These are phyloP conservation scores for Cyanodermella asteris DNA, from an alignment of 2,329 filamentous ascomycete genomes.

Conservation along the genomic window DNA sequence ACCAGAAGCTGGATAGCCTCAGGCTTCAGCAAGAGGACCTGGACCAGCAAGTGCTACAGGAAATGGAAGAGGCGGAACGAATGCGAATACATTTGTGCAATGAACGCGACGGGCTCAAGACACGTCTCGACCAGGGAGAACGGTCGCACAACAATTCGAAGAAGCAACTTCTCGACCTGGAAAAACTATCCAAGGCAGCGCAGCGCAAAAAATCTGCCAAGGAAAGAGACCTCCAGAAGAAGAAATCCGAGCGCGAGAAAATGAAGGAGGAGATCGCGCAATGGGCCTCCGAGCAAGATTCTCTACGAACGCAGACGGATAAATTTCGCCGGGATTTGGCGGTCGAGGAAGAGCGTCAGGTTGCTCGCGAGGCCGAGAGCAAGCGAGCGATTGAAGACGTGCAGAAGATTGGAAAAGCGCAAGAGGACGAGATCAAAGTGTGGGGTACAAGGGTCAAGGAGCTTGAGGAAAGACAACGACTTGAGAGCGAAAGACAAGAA, in stretches of 20 bases:
- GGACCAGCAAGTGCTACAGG: conserved; percentile 41
- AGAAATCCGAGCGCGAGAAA: conserved; percentile 37
- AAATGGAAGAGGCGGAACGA: conserved; percentile 47
- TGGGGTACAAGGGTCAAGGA: conserved; percentile 38
- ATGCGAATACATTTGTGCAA: conserved; percentile 39
- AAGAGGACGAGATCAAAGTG: conserved; percentile 40
- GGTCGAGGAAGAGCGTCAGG: conserved; percentile 18
- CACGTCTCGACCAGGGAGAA: conserved; percentile 69
- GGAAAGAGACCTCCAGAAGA: conserved; percentile 41
- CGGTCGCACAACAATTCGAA: conserved; percentile 70
- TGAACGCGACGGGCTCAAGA: conserved; percentile 59
- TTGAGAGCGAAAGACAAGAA: too few species aligned
- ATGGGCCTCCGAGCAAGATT: conserved; percentile 32
- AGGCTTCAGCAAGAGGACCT: conserved; percentile 68
- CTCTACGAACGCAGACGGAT: conserved; percentile 28
- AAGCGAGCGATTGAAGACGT: conserved; percentile 23
- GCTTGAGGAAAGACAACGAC: too few species aligned
- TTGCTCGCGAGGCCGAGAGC: conserved; percentile 19
- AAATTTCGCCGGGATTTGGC: conserved; percentile 21
- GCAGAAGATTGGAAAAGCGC: conserved; percentile 26
- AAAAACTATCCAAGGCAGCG: conserved; percentile 59
- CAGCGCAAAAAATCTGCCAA: conserved; percentile 61
- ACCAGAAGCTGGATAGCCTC: conserved; percentile 57
- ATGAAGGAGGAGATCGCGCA: conserved; percentile 35
- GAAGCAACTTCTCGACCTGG: conserved; percentile 56